phyloP scores from a whole-genome alignment of 1,139 yeast genomes.

The Yamadazyma mexicana region DNA sequence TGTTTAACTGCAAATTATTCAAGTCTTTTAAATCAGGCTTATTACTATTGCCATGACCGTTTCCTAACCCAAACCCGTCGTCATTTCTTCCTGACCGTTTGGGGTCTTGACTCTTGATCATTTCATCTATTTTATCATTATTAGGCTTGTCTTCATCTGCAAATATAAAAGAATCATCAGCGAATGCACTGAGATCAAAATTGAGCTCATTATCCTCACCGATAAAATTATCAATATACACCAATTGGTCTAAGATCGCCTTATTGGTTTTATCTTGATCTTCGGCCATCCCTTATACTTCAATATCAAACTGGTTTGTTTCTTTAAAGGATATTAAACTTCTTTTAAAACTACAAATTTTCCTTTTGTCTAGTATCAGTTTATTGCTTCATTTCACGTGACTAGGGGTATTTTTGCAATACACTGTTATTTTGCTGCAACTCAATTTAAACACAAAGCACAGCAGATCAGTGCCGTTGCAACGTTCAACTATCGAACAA shows the following conservation, averaged over 20 bases:
- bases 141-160: slow-evolving; percentile 75
- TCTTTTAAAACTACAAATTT: not conserved
- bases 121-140: slow-evolving; percentile 18
- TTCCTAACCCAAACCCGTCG: not conserved
- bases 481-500: too few relatives aligned
- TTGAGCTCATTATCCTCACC: slow-evolving; percentile 68
- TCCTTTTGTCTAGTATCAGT: not conserved
- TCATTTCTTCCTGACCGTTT: slow-evolving; percentile 1
- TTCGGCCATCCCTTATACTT: slow-evolving; percentile 13
- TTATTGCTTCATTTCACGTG: slow-evolving; percentile 10
- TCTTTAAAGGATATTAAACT: not conserved
- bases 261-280: slow-evolving; percentile 18
- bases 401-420: not conserved
- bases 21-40: not conserved
- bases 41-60: not conserved
- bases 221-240: slow-evolving; percentile 71
- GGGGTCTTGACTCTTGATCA: slow-evolving; percentile 1
- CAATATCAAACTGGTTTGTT: not conserved
- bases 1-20: slow-evolving; percentile 11
- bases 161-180: slow-evolving; percentile 73
- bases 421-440: not conserved
- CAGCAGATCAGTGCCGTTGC: not conserved
- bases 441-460: too few relatives aligned
- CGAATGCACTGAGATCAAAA: slow-evolving; percentile 76
- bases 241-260: slow-evolving; percentile 72